Conservation (phyloP, 768 basidiomycete genomes). For the Plicaturopsis crispa region DNA sequence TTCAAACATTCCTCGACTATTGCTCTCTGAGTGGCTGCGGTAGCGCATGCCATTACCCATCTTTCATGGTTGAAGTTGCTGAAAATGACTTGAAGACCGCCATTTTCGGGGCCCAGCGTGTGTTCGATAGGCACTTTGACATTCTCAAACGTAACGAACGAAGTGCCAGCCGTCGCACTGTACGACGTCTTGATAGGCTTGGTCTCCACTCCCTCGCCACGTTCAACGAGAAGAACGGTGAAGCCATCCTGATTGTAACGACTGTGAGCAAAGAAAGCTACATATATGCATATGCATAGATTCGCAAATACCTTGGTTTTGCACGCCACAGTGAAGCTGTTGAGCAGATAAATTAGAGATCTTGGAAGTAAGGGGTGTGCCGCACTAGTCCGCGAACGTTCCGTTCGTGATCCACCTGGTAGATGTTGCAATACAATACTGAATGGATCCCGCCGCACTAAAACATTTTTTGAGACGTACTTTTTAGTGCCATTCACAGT, state of each 20-base stretch:
- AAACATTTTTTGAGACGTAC: slow-evolving; percentile 3
- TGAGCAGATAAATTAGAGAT: slow-evolving; percentile 13
- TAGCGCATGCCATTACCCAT: slow-evolving; percentile 63
- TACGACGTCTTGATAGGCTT: slow-evolving; percentile 79
- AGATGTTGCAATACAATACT: no score
- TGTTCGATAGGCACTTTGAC: slow-evolving; percentile 85
- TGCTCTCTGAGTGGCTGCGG: slow-evolving; percentile 45
- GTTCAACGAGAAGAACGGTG: slow-evolving; percentile 60
- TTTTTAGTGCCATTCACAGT: slow-evolving; percentile 66
- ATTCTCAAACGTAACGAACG: slow-evolving; percentile 75
- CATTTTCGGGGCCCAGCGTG: slow-evolving; percentile 59
- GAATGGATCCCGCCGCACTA: slow-evolving; percentile 20
- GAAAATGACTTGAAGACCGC: slow-evolving; percentile 55
- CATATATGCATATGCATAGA: slow-evolving; percentile 1
- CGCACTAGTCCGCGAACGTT: slow-evolving; percentile 15
- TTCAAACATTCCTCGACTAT: slow-evolving; percentile 75
- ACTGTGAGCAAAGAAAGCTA: slow-evolving; percentile 16
- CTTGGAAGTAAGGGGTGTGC: not conserved
- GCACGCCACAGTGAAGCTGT: slow-evolving; percentile 56
- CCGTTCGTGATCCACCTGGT: slow-evolving; percentile 70
- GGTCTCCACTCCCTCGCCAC: slow-evolving; percentile 55
- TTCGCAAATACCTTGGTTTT: slow-evolving; percentile 34
- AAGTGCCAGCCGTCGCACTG: slow-evolving; percentile 81
- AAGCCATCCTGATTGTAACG: slow-evolving; percentile 38
- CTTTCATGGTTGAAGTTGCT: slow-evolving; percentile 71